Conservation (phyloP, 139 green algal species). For the Volvox africanus region DNA sequence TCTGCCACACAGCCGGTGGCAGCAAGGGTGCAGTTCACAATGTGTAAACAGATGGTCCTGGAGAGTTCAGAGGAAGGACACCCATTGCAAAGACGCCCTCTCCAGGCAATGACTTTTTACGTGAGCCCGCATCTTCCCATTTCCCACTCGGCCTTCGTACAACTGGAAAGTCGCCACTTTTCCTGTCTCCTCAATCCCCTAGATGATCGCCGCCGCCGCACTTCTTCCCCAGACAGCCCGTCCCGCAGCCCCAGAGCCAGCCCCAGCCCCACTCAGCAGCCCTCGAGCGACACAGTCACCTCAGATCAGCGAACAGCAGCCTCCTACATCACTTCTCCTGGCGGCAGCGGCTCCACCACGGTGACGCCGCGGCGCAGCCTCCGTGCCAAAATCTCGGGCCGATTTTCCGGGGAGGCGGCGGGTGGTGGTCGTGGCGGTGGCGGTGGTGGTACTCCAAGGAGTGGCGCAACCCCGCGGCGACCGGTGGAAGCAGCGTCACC, state of each 20-base stretch:
- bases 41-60: no score
- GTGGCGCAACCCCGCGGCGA: no score
- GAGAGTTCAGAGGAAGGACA: no score
- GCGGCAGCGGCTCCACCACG: background rate
- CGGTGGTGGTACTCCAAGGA: no score
- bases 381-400: constrained; percentile 1
- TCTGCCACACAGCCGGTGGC: no score
- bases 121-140: no score
- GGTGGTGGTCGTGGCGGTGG: background rate
- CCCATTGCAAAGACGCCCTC: no score
- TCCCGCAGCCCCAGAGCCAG: background rate
- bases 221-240: background rate
- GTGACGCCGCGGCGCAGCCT: background rate
- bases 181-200: background rate
- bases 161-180: no score
- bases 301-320: background rate
- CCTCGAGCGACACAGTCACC: background rate
- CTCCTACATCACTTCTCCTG: background rate
- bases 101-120: no score
- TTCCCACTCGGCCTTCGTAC: no score
- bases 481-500: background rate
- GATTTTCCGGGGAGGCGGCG: background rate
- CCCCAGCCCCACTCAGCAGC: constrained; percentile 17
- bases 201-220: background rate
- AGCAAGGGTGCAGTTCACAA: no score